These are phyloP conservation scores for Pyracantha coccinea DNA, from an alignment of 331 rosid genomes.

Conservation along the genomic window DNA sequence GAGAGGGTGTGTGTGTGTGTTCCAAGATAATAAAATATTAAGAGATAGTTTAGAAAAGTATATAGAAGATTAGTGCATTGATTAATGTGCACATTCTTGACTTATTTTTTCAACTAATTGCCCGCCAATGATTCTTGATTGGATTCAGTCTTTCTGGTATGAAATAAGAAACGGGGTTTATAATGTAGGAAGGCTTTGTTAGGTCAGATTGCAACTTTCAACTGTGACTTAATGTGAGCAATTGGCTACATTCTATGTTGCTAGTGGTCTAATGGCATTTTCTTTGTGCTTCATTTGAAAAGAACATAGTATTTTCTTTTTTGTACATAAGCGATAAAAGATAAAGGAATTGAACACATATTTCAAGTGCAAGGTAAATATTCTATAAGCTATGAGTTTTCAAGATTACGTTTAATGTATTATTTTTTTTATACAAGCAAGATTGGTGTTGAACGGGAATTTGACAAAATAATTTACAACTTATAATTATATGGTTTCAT, in stretches of 20 bases:
- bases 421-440: too few relatives aligned
- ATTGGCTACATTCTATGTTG: background rate
- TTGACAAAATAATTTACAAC: too few relatives aligned
- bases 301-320: background rate
- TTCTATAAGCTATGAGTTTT: too few relatives aligned
- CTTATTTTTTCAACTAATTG: constrained; percentile 23
- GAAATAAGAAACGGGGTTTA: background rate
- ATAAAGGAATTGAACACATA: too few relatives aligned
- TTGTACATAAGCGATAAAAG: too few relatives aligned
- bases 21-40: background rate
- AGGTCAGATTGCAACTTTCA: background rate
- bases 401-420: too few relatives aligned
- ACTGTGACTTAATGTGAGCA: background rate
- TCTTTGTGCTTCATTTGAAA: background rate
- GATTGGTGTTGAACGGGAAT: too few relatives aligned
- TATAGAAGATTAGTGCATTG: constrained; percentile 1
- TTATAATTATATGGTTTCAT: too few relatives aligned
- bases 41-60: constrained; percentile 13
- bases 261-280: background rate
- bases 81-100: constrained; percentile 24
- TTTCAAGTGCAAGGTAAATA: too few relatives aligned
- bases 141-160: background rate
- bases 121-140: constrained; percentile 16
- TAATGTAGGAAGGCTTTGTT: background rate
- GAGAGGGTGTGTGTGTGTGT: background rate